Conservation (phyloP, 371 early-diverging fungal genomes). For the Thermomucor indicae-seudaticae region DNA sequence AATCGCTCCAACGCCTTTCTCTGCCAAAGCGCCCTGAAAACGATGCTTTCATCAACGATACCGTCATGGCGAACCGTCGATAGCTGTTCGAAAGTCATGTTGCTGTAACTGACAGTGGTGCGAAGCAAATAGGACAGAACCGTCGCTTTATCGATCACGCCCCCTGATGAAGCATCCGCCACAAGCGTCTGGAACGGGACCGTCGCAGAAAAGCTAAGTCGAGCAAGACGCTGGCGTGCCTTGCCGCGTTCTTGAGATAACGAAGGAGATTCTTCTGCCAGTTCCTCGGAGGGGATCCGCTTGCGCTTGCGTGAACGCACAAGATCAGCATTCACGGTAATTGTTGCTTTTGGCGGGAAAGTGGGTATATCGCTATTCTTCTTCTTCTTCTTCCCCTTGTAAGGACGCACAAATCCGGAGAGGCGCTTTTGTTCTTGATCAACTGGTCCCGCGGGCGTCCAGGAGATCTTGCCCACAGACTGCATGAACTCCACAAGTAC, state of each 20-base stretch:
- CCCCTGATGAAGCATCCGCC: slow-evolving; percentile 40
- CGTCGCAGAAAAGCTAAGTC: slow-evolving; percentile 22
- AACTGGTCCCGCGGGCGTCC: slow-evolving; percentile 34
- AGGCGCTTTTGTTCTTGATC: slow-evolving; percentile 29
- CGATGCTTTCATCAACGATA: slow-evolving; percentile 43
- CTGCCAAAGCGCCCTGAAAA: slow-evolving; percentile 50
- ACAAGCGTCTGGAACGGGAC: slow-evolving; percentile 37
- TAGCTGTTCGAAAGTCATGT: slow-evolving; percentile 48
- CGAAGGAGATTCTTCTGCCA: neutral
- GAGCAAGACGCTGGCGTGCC: neutral
- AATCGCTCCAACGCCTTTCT: slow-evolving; percentile 39
- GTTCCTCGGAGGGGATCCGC: slow-evolving; percentile 38
- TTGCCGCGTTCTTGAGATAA: neutral
- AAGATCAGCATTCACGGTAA: slow-evolving; percentile 1
- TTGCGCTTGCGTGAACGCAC: slow-evolving; percentile 28
- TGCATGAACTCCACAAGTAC: slow-evolving; percentile 36
- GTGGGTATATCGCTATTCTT: no score
- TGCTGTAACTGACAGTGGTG: slow-evolving; percentile 42
- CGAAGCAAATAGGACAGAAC: slow-evolving; percentile 35
- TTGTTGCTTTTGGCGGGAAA: no score
- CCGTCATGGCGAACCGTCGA: slow-evolving; percentile 38
- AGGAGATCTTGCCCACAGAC: slow-evolving; percentile 39
- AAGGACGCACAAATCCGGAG: neutral
- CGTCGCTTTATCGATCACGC: slow-evolving; percentile 44
- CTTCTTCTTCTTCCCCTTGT: no score